phyloP scores from a whole-genome alignment of 148 eudicot species.

The Vaccinium darrowii region DNA sequence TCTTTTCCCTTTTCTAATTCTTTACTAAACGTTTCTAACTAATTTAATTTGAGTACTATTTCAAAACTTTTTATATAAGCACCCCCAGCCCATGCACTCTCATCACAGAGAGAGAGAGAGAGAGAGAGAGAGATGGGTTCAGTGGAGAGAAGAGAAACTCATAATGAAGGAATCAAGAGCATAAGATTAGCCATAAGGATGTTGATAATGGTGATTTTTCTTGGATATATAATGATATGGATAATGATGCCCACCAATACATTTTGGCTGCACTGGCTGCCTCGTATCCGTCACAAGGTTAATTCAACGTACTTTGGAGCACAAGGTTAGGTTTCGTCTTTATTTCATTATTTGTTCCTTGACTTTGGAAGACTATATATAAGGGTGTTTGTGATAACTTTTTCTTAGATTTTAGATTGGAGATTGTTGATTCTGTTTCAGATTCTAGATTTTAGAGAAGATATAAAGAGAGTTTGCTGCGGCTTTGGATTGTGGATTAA shows the following conservation, averaged over 20 bases:
- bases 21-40: neutral
- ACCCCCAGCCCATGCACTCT: neutral
- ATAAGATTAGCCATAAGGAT: conserved; percentile 23
- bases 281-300: conserved; percentile 27
- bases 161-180: conserved; percentile 9
- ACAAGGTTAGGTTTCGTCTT: conserved; percentile 44
- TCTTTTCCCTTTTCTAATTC: neutral
- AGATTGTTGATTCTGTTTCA: too few relatives aligned
- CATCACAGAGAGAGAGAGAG: neutral
- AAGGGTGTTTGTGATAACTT: too few relatives aligned
- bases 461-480: too few relatives aligned
- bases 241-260: conserved; percentile 65
- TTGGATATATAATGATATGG: conserved; percentile 69
- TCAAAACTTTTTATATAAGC: neutral
- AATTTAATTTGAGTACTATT: too few relatives aligned
- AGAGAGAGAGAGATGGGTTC: neutral
- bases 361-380: neutral
- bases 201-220: conserved; percentile 33
- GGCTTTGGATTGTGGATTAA: too few relatives aligned
- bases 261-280: conserved; percentile 58
- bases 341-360: neutral
- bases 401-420: too few relatives aligned
- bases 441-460: too few relatives aligned
- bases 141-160: neutral
- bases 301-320: conserved; percentile 53